Percentiles rank a stretch among this genome's conserved stretches.
phyloP scores from a whole-genome alignment of 2,329 filamentous ascomycete species.

The Talaromyces atroroseus region DNA sequence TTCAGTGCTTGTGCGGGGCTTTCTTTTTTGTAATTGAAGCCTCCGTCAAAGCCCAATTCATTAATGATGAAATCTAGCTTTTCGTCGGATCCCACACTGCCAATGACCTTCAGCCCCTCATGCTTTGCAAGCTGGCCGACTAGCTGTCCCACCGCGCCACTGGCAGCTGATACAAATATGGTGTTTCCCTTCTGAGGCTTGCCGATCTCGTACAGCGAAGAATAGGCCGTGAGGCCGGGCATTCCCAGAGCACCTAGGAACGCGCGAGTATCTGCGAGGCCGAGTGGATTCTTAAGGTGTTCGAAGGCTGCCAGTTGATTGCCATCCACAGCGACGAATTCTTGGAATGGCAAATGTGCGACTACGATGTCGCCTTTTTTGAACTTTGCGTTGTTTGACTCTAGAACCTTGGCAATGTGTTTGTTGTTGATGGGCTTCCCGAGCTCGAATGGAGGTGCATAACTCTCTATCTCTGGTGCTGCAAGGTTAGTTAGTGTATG shows the following conservation, averaged over 20 bases:
- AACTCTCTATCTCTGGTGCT: constrained; percentile 56
- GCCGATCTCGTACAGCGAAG: constrained; percentile 68
- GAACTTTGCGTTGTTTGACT: constrained; percentile 60
- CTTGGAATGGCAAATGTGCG: constrained; percentile 55
- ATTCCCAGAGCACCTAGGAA: constrained; percentile 75
- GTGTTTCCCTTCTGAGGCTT: constrained; percentile 72
- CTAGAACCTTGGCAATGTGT: constrained; percentile 63
- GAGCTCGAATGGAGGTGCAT: constrained; percentile 58
- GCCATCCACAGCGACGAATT: constrained; percentile 59
- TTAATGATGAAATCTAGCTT: constrained; percentile 71
- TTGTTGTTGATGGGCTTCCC: constrained; percentile 60
- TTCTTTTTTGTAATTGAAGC: constrained; percentile 88
- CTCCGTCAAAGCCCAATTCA: constrained; percentile 64
- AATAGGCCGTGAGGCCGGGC: constrained; percentile 72
- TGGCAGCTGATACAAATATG: constrained; percentile 75
- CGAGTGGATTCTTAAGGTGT: constrained; percentile 61
- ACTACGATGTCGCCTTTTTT: constrained; percentile 62
- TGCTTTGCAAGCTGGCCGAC: constrained; percentile 80
- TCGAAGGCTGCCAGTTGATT: constrained; percentile 35
- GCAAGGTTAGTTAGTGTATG: background rate
- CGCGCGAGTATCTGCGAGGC: constrained; percentile 45
- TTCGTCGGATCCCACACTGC: constrained; percentile 71
- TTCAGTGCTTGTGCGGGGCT: constrained; percentile 61
- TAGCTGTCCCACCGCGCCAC: constrained; percentile 74
- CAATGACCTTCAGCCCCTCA: constrained; percentile 72